phyloP scores from a whole-genome alignment of 2,329 filamentous ascomycete genomes.

The Tolypocladium amazonense region DNA sequence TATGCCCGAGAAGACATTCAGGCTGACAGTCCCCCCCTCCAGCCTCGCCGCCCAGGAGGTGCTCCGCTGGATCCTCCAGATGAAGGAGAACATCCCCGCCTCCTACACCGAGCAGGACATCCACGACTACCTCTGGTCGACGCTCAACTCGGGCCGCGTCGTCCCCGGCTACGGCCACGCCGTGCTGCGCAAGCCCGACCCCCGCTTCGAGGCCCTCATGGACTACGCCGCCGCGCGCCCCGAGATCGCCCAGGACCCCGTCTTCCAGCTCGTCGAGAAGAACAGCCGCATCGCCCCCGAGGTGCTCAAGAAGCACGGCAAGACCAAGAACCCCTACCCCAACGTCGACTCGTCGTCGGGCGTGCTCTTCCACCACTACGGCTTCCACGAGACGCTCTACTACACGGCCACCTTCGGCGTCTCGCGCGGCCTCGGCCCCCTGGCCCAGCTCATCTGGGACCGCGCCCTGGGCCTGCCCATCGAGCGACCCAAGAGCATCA shows the following conservation, averaged over 20 bases:
- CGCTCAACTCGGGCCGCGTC: slow-evolving; percentile 86
- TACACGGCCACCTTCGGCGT: slow-evolving; percentile 70
- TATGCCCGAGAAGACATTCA: neutral
- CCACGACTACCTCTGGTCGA: slow-evolving; percentile 82
- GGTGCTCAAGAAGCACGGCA: slow-evolving; percentile 89
- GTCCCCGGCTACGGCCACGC: slow-evolving; percentile 94
- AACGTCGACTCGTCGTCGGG: slow-evolving; percentile 93
- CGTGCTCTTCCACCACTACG: slow-evolving; percentile 95
- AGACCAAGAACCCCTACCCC: slow-evolving; percentile 96
- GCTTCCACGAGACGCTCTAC: slow-evolving; percentile 94
- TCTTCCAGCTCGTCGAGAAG: slow-evolving; percentile 89
- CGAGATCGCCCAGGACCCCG: slow-evolving; percentile 75
- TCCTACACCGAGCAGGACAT: slow-evolving; percentile 74
- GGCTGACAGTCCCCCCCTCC: neutral
- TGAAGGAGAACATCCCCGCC: slow-evolving; percentile 78
- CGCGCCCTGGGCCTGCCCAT: slow-evolving; percentile 88
- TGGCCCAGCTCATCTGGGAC: slow-evolving; percentile 95
- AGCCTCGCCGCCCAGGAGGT: slow-evolving; percentile 92
- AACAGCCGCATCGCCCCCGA: slow-evolving; percentile 86
- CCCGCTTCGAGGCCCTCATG: slow-evolving; percentile 93
- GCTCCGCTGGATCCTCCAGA: slow-evolving; percentile 90
- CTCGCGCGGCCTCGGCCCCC: slow-evolving; percentile 65
- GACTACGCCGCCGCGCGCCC: slow-evolving; percentile 81
- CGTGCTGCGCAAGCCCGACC: slow-evolving; percentile 92
- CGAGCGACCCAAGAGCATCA: slow-evolving; percentile 96